These are phyloP conservation scores for Atkinsonella texensis DNA, from an alignment of 2,329 filamentous ascomycete genomes.

Conservation along the genomic window DNA sequence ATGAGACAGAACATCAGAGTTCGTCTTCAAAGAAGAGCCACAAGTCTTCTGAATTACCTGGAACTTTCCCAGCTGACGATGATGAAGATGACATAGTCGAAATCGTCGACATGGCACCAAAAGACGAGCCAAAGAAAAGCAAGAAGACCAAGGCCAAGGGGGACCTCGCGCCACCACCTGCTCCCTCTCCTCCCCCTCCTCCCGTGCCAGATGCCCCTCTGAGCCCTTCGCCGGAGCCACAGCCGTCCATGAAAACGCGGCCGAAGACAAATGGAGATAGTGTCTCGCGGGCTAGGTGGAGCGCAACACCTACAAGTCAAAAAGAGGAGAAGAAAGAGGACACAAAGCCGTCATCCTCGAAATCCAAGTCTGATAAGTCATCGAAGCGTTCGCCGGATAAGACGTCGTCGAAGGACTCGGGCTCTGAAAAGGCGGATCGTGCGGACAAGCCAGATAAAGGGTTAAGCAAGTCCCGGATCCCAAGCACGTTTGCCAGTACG, in stretches of 20 bases:
- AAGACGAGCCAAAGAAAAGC: slow-evolving; percentile 22
- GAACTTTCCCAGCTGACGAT: slow-evolving; percentile 44
- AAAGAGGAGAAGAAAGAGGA: slow-evolving; percentile 30
- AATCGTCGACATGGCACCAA: slow-evolving; percentile 37
- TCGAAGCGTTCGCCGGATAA: slow-evolving; percentile 44
- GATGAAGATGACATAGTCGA: slow-evolving; percentile 38
- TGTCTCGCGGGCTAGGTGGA: slow-evolving; percentile 67
- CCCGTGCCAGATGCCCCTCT: slow-evolving; percentile 35
- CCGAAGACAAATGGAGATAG: slow-evolving; percentile 61
- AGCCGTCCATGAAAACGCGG: slow-evolving; percentile 61
- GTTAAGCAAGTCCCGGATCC: slow-evolving; percentile 41
- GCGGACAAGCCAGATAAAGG: slow-evolving; percentile 30
- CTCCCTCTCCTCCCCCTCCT: slow-evolving; percentile 33
- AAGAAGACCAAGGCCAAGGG: slow-evolving; percentile 23
- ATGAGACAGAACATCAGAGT: slow-evolving; percentile 18
- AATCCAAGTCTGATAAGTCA: slow-evolving; percentile 52
- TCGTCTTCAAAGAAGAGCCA: slow-evolving; percentile 21
- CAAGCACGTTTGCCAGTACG: slow-evolving; percentile 51
- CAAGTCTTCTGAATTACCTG: slow-evolving; percentile 23
- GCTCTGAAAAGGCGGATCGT: slow-evolving; percentile 57
- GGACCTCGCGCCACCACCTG: slow-evolving; percentile 20
- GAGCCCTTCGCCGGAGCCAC: slow-evolving; percentile 42
- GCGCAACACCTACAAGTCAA: slow-evolving; percentile 35
- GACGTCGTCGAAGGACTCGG: slow-evolving; percentile 53
- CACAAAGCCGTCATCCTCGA: slow-evolving; percentile 31